Base-by-base conservation (phyloP, 768 basidiomycete species). In the Cantharellus anzutake region DNA sequence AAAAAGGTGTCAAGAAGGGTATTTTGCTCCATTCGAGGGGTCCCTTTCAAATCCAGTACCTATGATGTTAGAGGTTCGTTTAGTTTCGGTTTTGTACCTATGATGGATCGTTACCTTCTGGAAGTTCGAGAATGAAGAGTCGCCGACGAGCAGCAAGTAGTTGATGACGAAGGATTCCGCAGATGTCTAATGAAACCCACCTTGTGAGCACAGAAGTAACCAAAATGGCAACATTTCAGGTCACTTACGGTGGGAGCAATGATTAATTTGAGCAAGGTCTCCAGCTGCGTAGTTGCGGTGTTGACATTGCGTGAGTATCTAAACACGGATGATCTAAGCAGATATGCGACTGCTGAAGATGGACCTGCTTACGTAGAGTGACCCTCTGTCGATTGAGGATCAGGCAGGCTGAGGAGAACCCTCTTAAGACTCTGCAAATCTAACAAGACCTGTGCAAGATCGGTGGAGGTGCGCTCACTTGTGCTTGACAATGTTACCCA, bases 1-100 rank as follows among this genome's bases (percentile, higher is more conserved):
- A 97, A 74, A 74, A 98, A 99, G 29, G 83, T 78, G 68, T 98
- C 93, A 42, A 94, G 78, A 11, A 99, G 80, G 65, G 80, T 80
- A 70, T 92, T 91, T 72, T 98, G 92, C 58, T 86, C 83, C 2
- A 73, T 68, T 63, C 89, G 86, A 0, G 87, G 82, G 0, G 91
- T 91, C 4, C 96, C 96, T 70, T 96, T 96, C 56, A 97, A 76
- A 70, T 97, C 93, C 16, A 97, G 77, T 59, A 97, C 88, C 92
- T 96, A 62, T 3, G 53, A n/a, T 7, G 51, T 11, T 50, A 29
- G 37, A 52, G n/a, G 40, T 2, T 41, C 55, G 11, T 42, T 48
- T 48, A 52, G 52, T 34, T 4, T 14, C 4, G n/a, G 56, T 39
- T n/a, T 34, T 39, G 20, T 2, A 4, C 7, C 20, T 20, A 57